phyloP scores from a whole-genome alignment of 148 eudicot species.

The Bassia scoparia region DNA sequence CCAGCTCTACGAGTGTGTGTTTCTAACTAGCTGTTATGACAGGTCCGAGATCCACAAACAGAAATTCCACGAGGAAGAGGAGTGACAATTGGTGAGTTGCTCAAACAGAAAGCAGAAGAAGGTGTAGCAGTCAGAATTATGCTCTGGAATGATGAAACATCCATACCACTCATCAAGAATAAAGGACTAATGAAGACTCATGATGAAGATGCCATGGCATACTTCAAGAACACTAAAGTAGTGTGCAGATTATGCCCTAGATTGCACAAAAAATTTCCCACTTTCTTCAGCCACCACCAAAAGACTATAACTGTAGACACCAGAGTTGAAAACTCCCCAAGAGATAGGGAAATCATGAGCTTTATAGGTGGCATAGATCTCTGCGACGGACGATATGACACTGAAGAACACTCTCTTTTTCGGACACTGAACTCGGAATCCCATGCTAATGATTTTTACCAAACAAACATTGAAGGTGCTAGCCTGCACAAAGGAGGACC shows the following conservation, averaged over 20 bases:
- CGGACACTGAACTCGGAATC: slow-evolving; percentile 55
- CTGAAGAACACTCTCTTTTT: slow-evolving; percentile 66
- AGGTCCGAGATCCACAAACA: slow-evolving; percentile 63
- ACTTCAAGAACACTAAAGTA: slow-evolving; percentile 65
- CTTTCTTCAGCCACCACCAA: slow-evolving; percentile 71
- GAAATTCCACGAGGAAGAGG: slow-evolving; percentile 66
- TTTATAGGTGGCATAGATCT: slow-evolving; percentile 86
- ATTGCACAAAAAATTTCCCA: slow-evolving; percentile 59
- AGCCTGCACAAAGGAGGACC: slow-evolving; percentile 73
- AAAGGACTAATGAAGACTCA: slow-evolving; percentile 76
- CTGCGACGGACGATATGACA: slow-evolving; percentile 83
- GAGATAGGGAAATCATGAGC: slow-evolving; percentile 65
- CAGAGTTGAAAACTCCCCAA: slow-evolving; percentile 34
- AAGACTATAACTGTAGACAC: slow-evolving; percentile 67
- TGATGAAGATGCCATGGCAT: slow-evolving; percentile 64
- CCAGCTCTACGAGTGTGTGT: too few relatives aligned
- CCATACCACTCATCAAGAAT: slow-evolving; percentile 77
- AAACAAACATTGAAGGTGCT: slow-evolving; percentile 65
- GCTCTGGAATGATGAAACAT: slow-evolving; percentile 83
- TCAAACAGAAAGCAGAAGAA: slow-evolving; percentile 77
- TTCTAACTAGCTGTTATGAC: slow-evolving; percentile 16
- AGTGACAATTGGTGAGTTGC: slow-evolving; percentile 61
- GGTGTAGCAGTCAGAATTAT: slow-evolving; percentile 78
- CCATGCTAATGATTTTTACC: slow-evolving; percentile 60
- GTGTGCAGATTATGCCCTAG: slow-evolving; percentile 67